phyloP scores from a whole-genome alignment of 495 filamentous ascomycete species.

The Aspergillus bertholletiae region DNA sequence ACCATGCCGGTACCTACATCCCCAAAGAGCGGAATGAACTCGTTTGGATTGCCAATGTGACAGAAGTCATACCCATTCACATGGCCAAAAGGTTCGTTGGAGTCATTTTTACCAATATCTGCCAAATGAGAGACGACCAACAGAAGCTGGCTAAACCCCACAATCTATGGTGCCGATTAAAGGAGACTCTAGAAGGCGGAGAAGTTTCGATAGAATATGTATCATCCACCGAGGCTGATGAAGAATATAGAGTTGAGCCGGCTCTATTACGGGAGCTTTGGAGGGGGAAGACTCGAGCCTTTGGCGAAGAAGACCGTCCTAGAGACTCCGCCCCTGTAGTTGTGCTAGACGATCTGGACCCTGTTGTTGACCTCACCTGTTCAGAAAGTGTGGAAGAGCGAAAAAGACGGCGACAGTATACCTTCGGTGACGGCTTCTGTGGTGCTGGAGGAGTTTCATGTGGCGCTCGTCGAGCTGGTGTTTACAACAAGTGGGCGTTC shows the following conservation, averaged over 20 bases:
- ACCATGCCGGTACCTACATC: conserved; percentile 13
- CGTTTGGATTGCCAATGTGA: conserved; percentile 23
- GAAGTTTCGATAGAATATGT: conserved; percentile 28
- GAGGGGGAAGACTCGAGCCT: conserved; percentile 27
- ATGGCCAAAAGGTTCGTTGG: conserved; percentile 19
- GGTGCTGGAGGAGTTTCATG: conserved; percentile 74
- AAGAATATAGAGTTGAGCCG: conserved; percentile 2
- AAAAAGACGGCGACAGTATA: conserved; percentile 40
- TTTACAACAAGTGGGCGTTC: conserved; percentile 57
- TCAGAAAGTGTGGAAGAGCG: background rate
- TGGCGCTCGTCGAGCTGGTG: conserved; percentile 61
- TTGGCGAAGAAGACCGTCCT: conserved; percentile 16
- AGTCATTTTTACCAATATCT: conserved; percentile 34
- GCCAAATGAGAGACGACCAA: conserved; percentile 7
- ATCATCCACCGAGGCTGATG: conserved; percentile 22
- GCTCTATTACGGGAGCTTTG: conserved; percentile 23
- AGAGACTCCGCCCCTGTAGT: background rate
- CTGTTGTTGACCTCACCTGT: conserved; percentile 16
- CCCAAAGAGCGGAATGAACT: conserved; percentile 20
- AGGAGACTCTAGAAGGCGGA: conserved; percentile 12
- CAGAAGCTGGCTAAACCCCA: background rate
- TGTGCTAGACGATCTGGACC: conserved; percentile 13
- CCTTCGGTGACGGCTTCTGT: conserved; percentile 69
- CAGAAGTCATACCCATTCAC: conserved; percentile 13
- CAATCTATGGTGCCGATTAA: conserved; percentile 29